Evolutionary conservation across 2,329 filamentous ascomycete species (phyloP).

Genomic region (Aspergillus jensenii): DNA sequence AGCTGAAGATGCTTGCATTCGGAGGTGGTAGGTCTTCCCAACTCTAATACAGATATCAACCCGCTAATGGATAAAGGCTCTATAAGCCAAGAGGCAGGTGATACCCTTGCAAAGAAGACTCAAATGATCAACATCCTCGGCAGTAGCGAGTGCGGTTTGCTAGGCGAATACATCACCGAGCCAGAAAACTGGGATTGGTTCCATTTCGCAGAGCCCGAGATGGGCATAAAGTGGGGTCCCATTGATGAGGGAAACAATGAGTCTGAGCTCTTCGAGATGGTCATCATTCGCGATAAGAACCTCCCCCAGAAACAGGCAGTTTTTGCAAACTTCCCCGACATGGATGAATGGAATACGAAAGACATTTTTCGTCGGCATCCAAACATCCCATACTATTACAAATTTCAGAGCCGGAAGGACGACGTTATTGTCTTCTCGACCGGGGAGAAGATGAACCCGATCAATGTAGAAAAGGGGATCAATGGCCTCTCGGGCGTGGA

Average conservation of each 20-base stretch:
- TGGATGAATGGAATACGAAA: constrained; percentile 15
- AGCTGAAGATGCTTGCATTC: not conserved
- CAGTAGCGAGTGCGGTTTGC: constrained; percentile 1
- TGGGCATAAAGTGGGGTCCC: constrained; percentile 5
- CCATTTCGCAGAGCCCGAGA: not conserved
- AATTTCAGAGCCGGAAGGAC: constrained; percentile 17
- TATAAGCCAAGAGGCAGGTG: not conserved
- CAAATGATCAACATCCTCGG: constrained; percentile 1
- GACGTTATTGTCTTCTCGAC: constrained; percentile 28
- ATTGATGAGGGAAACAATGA: not conserved
- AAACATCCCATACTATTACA: constrained; percentile 15
- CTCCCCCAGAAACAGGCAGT: constrained; percentile 7
- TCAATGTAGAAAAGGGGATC: constrained; percentile 17
- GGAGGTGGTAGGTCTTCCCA: constrained; percentile 6
- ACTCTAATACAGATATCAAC: not conserved
- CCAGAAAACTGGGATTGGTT: constrained; percentile 6
- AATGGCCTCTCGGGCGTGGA: constrained; percentile 9
- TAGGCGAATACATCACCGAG: not conserved
- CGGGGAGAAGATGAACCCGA: constrained; percentile 27
- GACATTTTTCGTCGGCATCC: constrained; percentile 20
- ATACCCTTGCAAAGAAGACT: not conserved
- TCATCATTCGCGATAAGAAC: not conserved
- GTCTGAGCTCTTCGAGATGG: constrained; percentile 1
- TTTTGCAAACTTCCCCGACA: constrained; percentile 19
- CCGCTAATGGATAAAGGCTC: not conserved